These are phyloP conservation scores for Kodamaea fukazawae DNA, from an alignment of 805 yeast genomes.

Conservation along the genomic window DNA sequence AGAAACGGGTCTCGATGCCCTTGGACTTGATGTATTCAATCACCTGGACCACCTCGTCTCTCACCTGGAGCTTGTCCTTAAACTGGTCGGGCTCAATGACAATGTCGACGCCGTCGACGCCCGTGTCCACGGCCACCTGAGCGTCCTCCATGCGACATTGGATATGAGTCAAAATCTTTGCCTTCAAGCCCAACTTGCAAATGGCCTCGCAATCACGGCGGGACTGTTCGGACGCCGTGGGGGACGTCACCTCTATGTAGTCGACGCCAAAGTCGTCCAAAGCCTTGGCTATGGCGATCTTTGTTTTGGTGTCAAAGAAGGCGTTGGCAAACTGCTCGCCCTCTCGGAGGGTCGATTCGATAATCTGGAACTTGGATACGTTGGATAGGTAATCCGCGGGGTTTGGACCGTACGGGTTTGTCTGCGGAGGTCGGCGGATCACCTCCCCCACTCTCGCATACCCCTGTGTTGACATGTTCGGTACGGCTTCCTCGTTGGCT, in stretches of 20 bases:
- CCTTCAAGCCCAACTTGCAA: conserved; percentile 56
- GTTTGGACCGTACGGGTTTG: conserved; percentile 57
- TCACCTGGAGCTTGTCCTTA: conserved; percentile 59
- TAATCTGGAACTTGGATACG: conserved; percentile 50
- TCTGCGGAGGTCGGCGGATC: conserved; percentile 6
- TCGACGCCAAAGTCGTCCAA: conserved; percentile 61
- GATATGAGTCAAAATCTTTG: conserved; percentile 57
- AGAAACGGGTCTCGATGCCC: conserved; percentile 57
- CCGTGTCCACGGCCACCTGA: conserved; percentile 57
- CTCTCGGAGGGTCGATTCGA: conserved; percentile 59
- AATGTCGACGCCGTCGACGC: conserved; percentile 62
- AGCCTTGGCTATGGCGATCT: conserved; percentile 58
- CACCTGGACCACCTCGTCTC: conserved; percentile 55
- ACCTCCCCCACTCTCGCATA: conserved; percentile 38
- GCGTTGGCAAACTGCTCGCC: conserved; percentile 65
- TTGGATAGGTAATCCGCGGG: conserved; percentile 57
- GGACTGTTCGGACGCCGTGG: conserved; percentile 58
- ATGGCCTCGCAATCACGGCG: conserved; percentile 57
- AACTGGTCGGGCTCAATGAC: conserved; percentile 60
- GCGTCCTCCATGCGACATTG: conserved; percentile 65
- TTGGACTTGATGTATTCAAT: conserved; percentile 59
- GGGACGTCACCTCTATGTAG: conserved; percentile 58
- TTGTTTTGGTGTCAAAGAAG: conserved; percentile 55
- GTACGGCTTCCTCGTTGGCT: too few species aligned
- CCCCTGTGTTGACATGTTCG: conserved; percentile 19